Evolutionary conservation across 371 early-diverging fungal species (phyloP), one percentile per base, ranked within the genome.

Genomic region (Batrachochytrium dendrobatidis): DNA sequence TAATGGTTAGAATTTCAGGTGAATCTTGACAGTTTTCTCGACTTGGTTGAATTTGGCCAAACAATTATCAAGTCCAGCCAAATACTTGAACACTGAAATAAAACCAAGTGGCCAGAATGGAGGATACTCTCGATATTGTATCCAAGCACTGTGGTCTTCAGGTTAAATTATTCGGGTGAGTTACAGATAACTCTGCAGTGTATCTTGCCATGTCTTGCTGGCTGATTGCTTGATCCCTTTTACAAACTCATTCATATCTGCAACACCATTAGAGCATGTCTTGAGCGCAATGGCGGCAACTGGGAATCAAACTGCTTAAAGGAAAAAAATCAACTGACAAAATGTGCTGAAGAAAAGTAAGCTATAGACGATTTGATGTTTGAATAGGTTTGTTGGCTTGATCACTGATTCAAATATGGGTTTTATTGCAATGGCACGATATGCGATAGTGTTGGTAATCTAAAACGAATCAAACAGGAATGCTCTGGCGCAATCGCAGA

Each of bases 341-440:
- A 82, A 63, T 90, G 91, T 61, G 84, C 89, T 0, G 89, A 90
- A 69, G 84, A 87, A 68, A 84, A 86, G 87, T 86, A 78, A 63
- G 67, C 49, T 1, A 8, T 22, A 12, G 3, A 26, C 3, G 26
- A 18, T 29, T 54, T 48, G 7, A 24, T 48, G 12, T 28, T 17
- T 55, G n/a, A 2, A 0, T 18, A n/a, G 10, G 17, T 31, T 59
- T 29, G 20, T 26, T 53, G 12, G 18, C 24, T 39, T 26, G 20
- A 25, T 17, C n/a, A 5, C 20, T 8, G n/a, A 6, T 29, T 53
- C 24, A 53, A 39, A 18, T 1, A 18, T 7, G 3, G 28, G 18
- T 55, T 26, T 18, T n/a, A n/a, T n/a, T n/a, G n/a, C n/a, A n/a
- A n/a, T n/a, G n/a, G n/a, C n/a, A n/a, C n/a, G n/a, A n/a, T n/a